These are phyloP conservation scores for Paraurostyla sp. DNA, from an alignment of 73 alveolate genomes.

Conservation along the genomic window DNA sequence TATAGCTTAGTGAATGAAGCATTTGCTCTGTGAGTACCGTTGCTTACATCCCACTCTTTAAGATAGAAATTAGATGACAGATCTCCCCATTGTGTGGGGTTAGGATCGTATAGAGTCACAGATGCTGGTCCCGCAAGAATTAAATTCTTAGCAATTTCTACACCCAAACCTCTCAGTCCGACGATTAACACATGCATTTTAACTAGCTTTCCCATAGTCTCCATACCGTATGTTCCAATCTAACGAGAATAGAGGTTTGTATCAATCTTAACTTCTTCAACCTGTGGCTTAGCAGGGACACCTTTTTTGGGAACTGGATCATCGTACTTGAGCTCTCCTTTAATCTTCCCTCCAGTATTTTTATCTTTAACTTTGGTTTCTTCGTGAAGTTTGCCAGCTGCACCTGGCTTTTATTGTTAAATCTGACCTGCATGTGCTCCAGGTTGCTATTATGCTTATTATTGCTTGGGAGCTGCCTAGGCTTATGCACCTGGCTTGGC, in stretches of 20 bases:
- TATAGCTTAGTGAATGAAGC: conserved; percentile 89
- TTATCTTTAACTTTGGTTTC: too few species aligned
- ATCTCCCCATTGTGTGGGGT: conserved; percentile 82
- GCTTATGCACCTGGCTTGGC: too few species aligned
- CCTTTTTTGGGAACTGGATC: too few species aligned
- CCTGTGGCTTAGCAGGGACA: too few species aligned
- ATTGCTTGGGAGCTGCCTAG: too few species aligned
- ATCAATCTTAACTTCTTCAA: conserved; percentile 85
- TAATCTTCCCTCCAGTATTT: too few species aligned
- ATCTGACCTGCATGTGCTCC: too few species aligned
- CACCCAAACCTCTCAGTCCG: conserved; percentile 93
- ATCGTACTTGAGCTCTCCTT: too few species aligned
- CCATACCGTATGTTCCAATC: conserved; percentile 99
- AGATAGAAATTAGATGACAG: conserved; percentile 97
- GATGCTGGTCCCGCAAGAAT: conserved; percentile 98
- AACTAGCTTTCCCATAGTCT: conserved; percentile 95
- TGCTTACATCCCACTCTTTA: conserved; percentile 91
- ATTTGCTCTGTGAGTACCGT: conserved; percentile 88
- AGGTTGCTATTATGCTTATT: too few species aligned
- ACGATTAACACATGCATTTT: conserved; percentile 88
- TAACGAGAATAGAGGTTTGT: conserved; percentile 97
- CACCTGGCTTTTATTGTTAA: too few species aligned
- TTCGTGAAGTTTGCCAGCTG: too few species aligned
- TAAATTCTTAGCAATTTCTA: conserved; percentile 97
- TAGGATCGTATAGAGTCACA: conserved; percentile 94